Evolutionary conservation across 805 yeast genomes (phyloP), one percentile per base, ranked within the genome.

Genomic region (Lachancea quebecensis): DNA sequence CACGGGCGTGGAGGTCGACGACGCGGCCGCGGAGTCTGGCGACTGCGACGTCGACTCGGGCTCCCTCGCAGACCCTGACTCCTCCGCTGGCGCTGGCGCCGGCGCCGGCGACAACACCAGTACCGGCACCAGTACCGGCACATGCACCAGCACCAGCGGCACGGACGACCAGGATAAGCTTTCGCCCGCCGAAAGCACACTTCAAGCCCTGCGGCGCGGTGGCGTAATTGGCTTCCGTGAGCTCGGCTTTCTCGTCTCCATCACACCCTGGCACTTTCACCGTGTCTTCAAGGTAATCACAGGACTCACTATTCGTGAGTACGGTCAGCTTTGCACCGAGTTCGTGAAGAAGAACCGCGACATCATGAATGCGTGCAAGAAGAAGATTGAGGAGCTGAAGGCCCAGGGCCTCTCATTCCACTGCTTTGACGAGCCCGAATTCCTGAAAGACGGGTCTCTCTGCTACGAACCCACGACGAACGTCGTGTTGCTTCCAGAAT

Each of bases 251-350:
- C 84, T 87, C 59, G 81, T 89, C 9, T 83, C 83, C 53, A 73
- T 88, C 48, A 78, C 87, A 10, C 93, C 95, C 21, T 88, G 95
- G 95, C 96, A 88, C 65, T 88, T 88, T 65, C 96, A 88, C 69
- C 71, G 96, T 42, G 95, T 88, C 18, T 88, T 88, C 71, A 83
- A 88, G 64, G 77, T 82, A 45, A 85, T 87, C 49, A 85, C 95
- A 4, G 91, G 95, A 2, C 73, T 86, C 47, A 87, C 96, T 1
- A 95, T 95, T 18, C 85, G 87, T 68, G 82, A 86, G 6, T 87
- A 87, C 57, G 95, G 95, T 42, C 95, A 87, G 58, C 79, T 81
- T 50, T 85, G 95, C 59, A 82, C 78, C 71, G 81, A 77, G 50
- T 79, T 64, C 54, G 69, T 81, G 53, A 73, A 73, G 50, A 62